Conservation (phyloP, 306 rosid species). For the Aeschynomene evenia region DNA sequence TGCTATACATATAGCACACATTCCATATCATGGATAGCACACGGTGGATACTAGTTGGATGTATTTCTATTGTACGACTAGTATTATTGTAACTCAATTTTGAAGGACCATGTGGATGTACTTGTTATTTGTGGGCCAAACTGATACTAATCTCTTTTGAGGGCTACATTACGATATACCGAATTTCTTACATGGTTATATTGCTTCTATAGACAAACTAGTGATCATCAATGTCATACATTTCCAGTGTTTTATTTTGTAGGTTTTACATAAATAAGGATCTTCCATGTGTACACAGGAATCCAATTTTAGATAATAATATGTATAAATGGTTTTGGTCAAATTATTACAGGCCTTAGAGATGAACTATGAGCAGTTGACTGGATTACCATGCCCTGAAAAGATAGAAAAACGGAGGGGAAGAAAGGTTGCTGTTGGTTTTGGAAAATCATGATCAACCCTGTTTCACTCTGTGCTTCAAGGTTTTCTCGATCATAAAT, state of each 20-base stretch:
- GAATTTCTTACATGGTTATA: background rate
- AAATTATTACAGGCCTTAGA: constrained; percentile 65
- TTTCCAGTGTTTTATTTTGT: background rate
- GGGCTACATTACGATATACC: background rate
- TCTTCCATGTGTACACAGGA: background rate
- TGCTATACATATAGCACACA: too few relatives aligned
- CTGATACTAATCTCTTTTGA: background rate
- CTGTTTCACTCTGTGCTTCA: constrained; percentile 10
- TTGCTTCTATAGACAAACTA: background rate
- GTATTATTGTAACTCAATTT: too few relatives aligned
- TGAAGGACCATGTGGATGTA: background rate
- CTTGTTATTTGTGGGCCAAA: background rate
- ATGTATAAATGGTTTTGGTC: constrained; percentile 9
- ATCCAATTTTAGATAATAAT: background rate
- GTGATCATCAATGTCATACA: background rate
- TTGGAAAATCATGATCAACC: constrained; percentile 55
- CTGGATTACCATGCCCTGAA: constrained; percentile 81
- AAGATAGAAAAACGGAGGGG: constrained; percentile 52
- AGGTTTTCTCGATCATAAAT: constrained; percentile 32
- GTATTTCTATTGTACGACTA: too few relatives aligned
- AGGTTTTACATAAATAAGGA: background rate
- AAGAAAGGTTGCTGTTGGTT: constrained; percentile 63
- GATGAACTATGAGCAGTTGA: constrained; percentile 61
- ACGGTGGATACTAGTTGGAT: too few relatives aligned
- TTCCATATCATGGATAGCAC: too few relatives aligned